Evolutionary conservation across 2,329 filamentous ascomycete species (phyloP).

Genomic region (Xylariaceae sp.): DNA sequence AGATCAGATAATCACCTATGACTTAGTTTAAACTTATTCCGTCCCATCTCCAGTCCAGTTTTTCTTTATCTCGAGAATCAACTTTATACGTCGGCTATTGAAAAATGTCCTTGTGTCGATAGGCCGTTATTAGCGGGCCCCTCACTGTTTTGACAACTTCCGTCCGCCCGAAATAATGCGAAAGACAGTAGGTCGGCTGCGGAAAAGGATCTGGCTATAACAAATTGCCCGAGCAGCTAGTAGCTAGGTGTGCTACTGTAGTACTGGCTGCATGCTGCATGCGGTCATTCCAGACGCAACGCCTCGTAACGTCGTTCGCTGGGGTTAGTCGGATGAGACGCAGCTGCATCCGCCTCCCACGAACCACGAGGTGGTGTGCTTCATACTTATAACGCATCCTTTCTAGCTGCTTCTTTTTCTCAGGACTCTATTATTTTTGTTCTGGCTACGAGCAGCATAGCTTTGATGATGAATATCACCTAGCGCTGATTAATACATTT

Average conservation of each 20-base stretch:
- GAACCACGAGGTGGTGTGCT: conserved; percentile 8
- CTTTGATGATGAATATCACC: not conserved
- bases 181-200: not conserved
- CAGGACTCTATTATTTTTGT: not conserved
- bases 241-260: too few species aligned
- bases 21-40: too few species aligned
- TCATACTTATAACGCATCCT: not conserved
- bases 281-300: conserved; percentile 4
- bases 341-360: conserved; percentile 11
- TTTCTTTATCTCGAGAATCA: too few species aligned
- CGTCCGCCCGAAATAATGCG: conserved; percentile 18
- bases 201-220: conserved; percentile 10
- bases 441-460: not conserved
- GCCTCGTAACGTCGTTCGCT: conserved; percentile 17
- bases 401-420: not conserved
- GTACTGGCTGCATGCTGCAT: conserved; percentile 5
- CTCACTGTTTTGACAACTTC: conserved; percentile 15
- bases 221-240: not conserved
- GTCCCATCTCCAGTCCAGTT: too few species aligned
- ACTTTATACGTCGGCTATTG: not conserved
- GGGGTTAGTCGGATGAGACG: conserved; percentile 12
- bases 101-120: conserved; percentile 3
- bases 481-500: not conserved
- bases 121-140: conserved; percentile 20
- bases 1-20: too few species aligned